phyloP scores from a whole-genome alignment of 1,284 basidiomycete species.

The Uromyces viciae-fabae region DNA sequence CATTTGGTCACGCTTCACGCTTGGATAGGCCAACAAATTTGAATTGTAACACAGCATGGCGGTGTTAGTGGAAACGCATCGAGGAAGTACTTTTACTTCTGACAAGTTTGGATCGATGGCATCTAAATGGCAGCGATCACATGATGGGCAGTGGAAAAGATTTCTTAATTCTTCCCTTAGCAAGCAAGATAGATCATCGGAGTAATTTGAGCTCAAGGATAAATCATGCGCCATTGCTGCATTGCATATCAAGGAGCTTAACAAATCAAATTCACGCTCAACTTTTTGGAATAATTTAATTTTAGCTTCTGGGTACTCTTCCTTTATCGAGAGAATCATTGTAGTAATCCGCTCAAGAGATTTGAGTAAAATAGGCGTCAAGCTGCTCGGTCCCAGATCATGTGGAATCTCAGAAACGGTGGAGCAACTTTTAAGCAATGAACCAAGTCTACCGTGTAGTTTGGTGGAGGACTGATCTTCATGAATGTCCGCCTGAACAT shows the following conservation, averaged over 20 bases:
- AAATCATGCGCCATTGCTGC: neutral
- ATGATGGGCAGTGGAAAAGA: conserved; percentile 27
- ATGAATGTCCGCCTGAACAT: neutral
- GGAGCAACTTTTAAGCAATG: conserved; percentile 18
- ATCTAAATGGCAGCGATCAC: conserved; percentile 31
- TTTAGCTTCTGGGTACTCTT: neutral
- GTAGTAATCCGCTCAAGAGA: conserved; percentile 29
- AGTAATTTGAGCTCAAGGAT: conserved; percentile 1
- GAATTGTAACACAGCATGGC: conserved; percentile 31
- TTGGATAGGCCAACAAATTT: conserved; percentile 10
- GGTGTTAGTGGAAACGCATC: conserved; percentile 21
- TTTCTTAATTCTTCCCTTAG: conserved; percentile 23
- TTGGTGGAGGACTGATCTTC: neutral
- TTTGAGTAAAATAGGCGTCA: conserved; percentile 8
- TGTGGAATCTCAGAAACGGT: neutral
- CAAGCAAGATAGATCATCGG: conserved; percentile 21
- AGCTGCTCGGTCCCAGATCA: neutral
- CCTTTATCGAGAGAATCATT: neutral
- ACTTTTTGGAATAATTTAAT: conserved; percentile 10
- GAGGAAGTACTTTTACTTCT: conserved; percentile 10
- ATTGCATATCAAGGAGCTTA: conserved; percentile 33
- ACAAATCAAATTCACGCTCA: conserved; percentile 36
- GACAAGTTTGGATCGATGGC: neutral
- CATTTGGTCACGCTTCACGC: neutral
- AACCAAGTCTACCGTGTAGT: neutral